A percentile compares a stretch with the other conserved stretches of the same genome.
These are phyloP conservation scores for Fusarium xyrophilum DNA, from an alignment of 2,329 filamentous ascomycete genomes.

Conservation along the genomic window DNA sequence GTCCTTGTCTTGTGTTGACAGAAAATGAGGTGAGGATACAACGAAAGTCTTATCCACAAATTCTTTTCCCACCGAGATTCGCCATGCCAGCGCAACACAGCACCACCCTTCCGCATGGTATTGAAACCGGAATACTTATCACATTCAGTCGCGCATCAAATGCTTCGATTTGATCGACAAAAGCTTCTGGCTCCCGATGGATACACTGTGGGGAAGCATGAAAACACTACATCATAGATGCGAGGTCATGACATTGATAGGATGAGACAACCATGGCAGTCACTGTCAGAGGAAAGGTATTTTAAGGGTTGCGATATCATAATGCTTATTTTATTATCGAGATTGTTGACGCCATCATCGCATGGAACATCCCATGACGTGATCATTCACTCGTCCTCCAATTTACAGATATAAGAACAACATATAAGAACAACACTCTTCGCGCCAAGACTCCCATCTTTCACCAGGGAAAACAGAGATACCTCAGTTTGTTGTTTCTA, in stretches of 20 bases:
- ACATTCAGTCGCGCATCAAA: not conserved
- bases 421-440: not conserved
- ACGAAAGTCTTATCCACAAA: not conserved
- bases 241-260: not conserved
- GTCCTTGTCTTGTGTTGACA: rapidly evolving
- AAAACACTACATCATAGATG: slow-evolving; percentile 6
- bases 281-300: not conserved
- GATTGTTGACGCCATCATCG: not conserved
- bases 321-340: not conserved
- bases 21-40: rapidly evolving
- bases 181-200: not conserved
- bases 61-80: rapidly evolving
- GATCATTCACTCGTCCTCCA: not conserved
- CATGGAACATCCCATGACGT: not conserved
- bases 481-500: not conserved
- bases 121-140: too few relatives aligned
- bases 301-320: not conserved
- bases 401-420: not conserved
- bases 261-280: not conserved
- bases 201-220: not conserved
- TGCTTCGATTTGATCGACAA: not conserved
- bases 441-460: not conserved
- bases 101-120: not conserved
- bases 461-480: not conserved
- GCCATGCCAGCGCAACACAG: too few relatives aligned